phyloP scores from a whole-genome alignment of 441 rosid species.

The Dalechampia spathulata region DNA sequence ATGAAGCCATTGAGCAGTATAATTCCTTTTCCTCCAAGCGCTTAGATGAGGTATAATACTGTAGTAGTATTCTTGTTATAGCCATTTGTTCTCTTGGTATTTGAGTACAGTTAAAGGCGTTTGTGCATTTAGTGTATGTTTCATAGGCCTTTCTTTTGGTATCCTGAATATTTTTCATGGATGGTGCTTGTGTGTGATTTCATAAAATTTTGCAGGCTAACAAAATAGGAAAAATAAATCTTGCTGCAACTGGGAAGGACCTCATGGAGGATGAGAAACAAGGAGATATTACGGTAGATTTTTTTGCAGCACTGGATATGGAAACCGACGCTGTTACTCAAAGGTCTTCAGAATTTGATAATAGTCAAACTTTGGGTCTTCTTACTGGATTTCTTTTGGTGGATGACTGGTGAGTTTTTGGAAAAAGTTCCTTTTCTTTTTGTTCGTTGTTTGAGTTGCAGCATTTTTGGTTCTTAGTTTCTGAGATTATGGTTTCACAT shows the following conservation, averaged over 20 bases:
- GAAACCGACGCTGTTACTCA: slow-evolving; percentile 90
- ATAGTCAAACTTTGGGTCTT: slow-evolving; percentile 91
- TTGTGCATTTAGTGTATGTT: fast-evolving
- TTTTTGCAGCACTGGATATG: slow-evolving; percentile 88
- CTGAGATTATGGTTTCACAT: neutral
- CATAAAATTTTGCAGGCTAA: slow-evolving; percentile 58
- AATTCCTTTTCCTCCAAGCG: slow-evolving; percentile 60
- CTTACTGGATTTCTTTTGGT: slow-evolving; percentile 93
- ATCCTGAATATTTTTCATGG: slow-evolving; percentile 1
- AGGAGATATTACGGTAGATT: slow-evolving; percentile 93
- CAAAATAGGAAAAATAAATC: slow-evolving; percentile 97
- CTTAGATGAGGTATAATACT: slow-evolving; percentile 76
- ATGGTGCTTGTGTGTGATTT: neutral
- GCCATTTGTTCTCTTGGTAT: neutral
- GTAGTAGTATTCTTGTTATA: neutral
- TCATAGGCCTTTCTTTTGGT: neutral
- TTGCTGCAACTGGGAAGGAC: slow-evolving; percentile 99
- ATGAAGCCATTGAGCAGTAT: slow-evolving; percentile 88
- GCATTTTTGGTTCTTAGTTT: neutral
- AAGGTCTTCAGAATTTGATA: slow-evolving; percentile 74
- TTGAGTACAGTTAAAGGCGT: neutral
- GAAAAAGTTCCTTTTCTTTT: neutral
- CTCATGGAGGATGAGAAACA: slow-evolving; percentile 99
- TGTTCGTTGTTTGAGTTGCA: neutral
- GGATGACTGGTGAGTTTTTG: slow-evolving; percentile 79